Evolutionary conservation across 2,329 filamentous ascomycete species (phyloP).

Genomic region (Fusarium oxysporum): DNA sequence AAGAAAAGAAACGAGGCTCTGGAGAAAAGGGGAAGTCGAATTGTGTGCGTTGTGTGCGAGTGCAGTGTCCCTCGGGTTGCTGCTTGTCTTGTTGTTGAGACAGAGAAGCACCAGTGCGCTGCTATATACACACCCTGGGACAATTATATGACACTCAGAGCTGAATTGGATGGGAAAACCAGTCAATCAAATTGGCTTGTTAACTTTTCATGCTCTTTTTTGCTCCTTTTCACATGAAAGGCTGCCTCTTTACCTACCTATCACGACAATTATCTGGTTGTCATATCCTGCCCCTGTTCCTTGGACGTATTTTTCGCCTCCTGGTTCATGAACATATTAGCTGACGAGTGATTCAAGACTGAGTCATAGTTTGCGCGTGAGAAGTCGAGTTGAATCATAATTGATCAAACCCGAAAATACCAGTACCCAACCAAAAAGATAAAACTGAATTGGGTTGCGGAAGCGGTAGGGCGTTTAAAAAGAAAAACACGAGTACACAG

Average conservation of each 20-base stretch:
- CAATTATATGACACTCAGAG: conserved; percentile 22
- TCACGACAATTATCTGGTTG: conserved; percentile 10
- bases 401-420: conserved; percentile 30
- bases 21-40: conserved; percentile 31
- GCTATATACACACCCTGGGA: conserved; percentile 35
- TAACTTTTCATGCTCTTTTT: conserved; percentile 32
- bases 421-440: conserved; percentile 32
- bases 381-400: conserved; percentile 30
- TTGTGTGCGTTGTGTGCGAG: conserved; percentile 38
- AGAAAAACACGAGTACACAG: conserved; percentile 14
- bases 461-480: conserved; percentile 30
- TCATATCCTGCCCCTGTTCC: conserved; percentile 25
- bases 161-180: conserved; percentile 35
- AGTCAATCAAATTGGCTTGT: conserved; percentile 34
- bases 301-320: conserved; percentile 19
- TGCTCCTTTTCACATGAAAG: conserved; percentile 37
- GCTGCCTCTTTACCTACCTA: conserved; percentile 36
- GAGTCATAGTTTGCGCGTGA: conserved; percentile 40
- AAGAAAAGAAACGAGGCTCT: conserved; percentile 29
- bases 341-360: conserved; percentile 29
- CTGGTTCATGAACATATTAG: conserved; percentile 9
- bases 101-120: conserved; percentile 24
- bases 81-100: conserved; percentile 39
- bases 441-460: conserved; percentile 33
- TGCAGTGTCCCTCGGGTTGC: conserved; percentile 27